phyloP scores from a whole-genome alignment of 2,329 filamentous ascomycete genomes.

The Fusarium euwallaceae region DNA sequence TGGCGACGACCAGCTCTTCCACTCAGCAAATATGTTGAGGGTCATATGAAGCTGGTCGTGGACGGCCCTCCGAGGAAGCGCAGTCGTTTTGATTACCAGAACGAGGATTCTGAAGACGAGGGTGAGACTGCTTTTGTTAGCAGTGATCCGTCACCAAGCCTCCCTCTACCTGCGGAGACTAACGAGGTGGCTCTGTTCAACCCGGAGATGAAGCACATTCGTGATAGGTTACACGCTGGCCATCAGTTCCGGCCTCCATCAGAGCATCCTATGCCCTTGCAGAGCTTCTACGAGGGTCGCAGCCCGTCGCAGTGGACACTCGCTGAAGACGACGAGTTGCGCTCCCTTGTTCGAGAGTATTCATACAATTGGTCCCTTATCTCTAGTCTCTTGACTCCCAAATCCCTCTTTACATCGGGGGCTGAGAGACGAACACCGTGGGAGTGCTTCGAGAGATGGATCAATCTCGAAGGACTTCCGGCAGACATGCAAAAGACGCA shows the following conservation, averaged over 20 bases:
- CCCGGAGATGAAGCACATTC: constrained; percentile 87
- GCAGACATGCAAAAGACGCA: constrained; percentile 95
- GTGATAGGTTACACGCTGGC: constrained; percentile 89
- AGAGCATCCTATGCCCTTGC: constrained; percentile 90
- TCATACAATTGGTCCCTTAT: constrained; percentile 99
- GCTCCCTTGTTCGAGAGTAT: constrained; percentile 87
- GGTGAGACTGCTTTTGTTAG: constrained; percentile 68
- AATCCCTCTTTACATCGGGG: constrained; percentile 84
- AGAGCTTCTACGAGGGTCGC: constrained; percentile 90
- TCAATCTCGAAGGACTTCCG: constrained; percentile 89
- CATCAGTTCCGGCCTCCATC: constrained; percentile 95
- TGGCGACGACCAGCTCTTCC: constrained; percentile 85
- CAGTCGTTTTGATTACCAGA: constrained; percentile 84
- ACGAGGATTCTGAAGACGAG: constrained; percentile 77
- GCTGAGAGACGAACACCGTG: constrained; percentile 93
- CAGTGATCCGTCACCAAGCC: constrained; percentile 60
- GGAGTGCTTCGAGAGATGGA: constrained; percentile 99
- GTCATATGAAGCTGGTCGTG: constrained; percentile 78
- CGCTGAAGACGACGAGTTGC: constrained; percentile 90
- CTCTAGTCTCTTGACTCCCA: constrained; percentile 80
- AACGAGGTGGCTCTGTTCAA: constrained; percentile 88
- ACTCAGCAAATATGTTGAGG: constrained; percentile 87
- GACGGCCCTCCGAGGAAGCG: constrained; percentile 78
- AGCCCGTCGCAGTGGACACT: constrained; percentile 91
- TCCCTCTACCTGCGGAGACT: constrained; percentile 74